Conservation (phyloP, 768 basidiomycete genomes). For the Rhizopogon sp. region DNA sequence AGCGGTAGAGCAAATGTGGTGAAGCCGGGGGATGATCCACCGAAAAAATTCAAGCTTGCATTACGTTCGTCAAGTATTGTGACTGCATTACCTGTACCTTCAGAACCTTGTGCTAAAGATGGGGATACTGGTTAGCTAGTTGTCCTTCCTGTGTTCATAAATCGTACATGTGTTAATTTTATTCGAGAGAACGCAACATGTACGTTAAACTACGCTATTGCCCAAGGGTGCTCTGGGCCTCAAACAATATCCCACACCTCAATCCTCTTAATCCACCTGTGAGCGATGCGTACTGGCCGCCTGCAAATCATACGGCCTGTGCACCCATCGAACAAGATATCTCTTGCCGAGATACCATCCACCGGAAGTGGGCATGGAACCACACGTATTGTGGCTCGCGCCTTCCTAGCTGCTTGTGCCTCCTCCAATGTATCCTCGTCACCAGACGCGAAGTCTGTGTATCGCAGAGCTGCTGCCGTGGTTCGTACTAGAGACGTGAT, state of each 20-base stretch:
- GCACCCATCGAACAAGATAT: neutral
- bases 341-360: conserved; percentile 1
- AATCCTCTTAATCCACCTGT: conserved; percentile 2
- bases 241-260: conserved; percentile 2
- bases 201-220: neutral
- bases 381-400: neutral
- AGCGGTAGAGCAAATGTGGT: conserved; percentile 16
- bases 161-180: conserved; percentile 2
- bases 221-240: neutral
- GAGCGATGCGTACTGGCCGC: neutral
- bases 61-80: conserved; percentile 37
- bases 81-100: conserved; percentile 34
- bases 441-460: neutral
- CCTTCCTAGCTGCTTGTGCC: neutral
- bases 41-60: conserved; percentile 74
- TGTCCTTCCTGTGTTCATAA: neutral
- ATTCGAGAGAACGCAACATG: neutral
- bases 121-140: conserved; percentile 61
- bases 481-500: neutral
- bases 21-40: conserved; percentile 37
- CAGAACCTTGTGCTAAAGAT: conserved; percentile 67
- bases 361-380: conserved; percentile 2
- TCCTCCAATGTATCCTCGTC: conserved; percentile 1
- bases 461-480: neutral
- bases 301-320: neutral